phyloP scores from a whole-genome alignment of 108 stramenopile genomes.

The Nitzschia sp. region DNA sequence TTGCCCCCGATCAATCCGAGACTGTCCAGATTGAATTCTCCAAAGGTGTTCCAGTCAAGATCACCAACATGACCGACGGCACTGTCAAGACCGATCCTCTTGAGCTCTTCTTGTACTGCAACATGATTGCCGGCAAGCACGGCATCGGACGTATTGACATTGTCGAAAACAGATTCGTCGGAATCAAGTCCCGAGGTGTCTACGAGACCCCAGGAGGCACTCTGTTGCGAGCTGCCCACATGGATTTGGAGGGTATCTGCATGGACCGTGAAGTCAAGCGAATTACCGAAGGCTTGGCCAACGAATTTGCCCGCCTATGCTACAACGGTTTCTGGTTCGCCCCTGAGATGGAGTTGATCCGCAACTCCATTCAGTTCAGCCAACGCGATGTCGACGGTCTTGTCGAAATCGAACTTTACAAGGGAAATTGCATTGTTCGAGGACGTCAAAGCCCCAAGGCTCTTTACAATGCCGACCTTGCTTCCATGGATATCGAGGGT shows the following conservation, averaged over 20 bases:
- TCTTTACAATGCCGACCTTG: slow-evolving; percentile 97
- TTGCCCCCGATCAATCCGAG: slow-evolving; percentile 83
- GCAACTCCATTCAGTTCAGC: slow-evolving; percentile 80
- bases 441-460: slow-evolving; percentile 88
- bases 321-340: slow-evolving; percentile 99
- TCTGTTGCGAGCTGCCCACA: slow-evolving; percentile 93
- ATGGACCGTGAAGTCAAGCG: slow-evolving; percentile 99
- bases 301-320: slow-evolving; percentile 94
- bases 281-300: slow-evolving; percentile 88
- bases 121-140: slow-evolving; percentile 96
- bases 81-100: slow-evolving; percentile 91
- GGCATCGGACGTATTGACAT: slow-evolving; percentile 98
- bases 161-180: slow-evolving; percentile 99
- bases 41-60: slow-evolving; percentile 94
- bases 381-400: slow-evolving; percentile 92
- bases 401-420: slow-evolving; percentile 92
- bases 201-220: slow-evolving; percentile 99
- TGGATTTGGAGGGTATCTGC: slow-evolving; percentile 95
- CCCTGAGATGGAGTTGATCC: slow-evolving; percentile 98
- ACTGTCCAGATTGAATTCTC: slow-evolving; percentile 86
- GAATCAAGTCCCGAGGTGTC: slow-evolving; percentile 98
- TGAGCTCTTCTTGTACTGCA: slow-evolving; percentile 96
- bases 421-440: slow-evolving; percentile 91
- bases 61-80: slow-evolving; percentile 89
- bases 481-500: slow-evolving; percentile 98